phyloP scores from a whole-genome alignment of 2,329 filamentous ascomycete species.

The Dactylellina drechsleri region DNA sequence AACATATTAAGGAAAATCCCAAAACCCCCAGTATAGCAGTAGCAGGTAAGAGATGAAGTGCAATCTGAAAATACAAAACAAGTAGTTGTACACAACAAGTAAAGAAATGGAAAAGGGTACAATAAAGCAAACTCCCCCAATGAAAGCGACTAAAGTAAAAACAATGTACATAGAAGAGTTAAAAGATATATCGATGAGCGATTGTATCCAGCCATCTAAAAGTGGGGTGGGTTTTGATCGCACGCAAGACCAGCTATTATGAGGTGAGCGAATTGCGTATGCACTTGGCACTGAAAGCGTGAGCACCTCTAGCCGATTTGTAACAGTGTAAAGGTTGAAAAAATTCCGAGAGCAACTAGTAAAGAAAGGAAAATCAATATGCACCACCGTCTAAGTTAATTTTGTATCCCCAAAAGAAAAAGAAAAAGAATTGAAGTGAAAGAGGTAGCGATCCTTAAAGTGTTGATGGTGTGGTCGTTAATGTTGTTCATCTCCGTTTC shows the following conservation, averaged over 20 bases:
- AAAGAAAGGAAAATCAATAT: conserved; percentile 40
- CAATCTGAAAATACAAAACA: neutral
- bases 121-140: conserved; percentile 37
- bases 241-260: conserved; percentile 6
- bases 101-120: conserved; percentile 2
- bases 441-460: conserved; percentile 45
- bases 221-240: conserved; percentile 24
- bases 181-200: conserved; percentile 38
- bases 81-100: conserved; percentile 38
- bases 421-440: conserved; percentile 24
- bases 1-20: conserved; percentile 22
- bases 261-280: neutral
- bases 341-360: conserved; percentile 35
- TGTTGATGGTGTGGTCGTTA: conserved; percentile 32
- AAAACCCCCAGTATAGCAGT: conserved; percentile 11
- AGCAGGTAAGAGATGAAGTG: conserved; percentile 15
- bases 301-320: conserved; percentile 11
- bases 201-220: conserved; percentile 47
- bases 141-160: conserved; percentile 20
- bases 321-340: neutral
- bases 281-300: neutral
- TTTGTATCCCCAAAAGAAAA: conserved; percentile 45
- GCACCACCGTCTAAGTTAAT: conserved; percentile 54
- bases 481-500: conserved; percentile 17
- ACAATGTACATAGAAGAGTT: conserved; percentile 54